Base-by-base conservation (phyloP, 1,284 basidiomycete genomes). In the Cryptococcus sp. region DNA sequence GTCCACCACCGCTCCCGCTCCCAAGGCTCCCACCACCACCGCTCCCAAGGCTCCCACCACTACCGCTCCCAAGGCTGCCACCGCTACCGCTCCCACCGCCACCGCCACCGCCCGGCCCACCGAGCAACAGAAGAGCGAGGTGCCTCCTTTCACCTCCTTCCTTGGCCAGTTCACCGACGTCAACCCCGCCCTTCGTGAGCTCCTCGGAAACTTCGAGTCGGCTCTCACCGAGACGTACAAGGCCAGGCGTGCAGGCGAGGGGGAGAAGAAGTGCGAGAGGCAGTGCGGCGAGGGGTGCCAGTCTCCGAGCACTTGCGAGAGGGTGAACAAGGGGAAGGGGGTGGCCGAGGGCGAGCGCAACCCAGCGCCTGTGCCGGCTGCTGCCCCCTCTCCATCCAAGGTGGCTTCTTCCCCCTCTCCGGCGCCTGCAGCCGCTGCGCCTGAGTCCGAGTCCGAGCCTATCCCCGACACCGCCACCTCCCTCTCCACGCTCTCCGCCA, bases 361-460 rank as follows among this genome's bases (percentile, higher is more conserved):
- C 44, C 46, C 16, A 24, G 28, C 28, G 28, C 4, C 59, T 40
- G 52, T 49, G 40, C 50, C 55, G 18, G 37, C 39, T 46, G 38
- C 49, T 23, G 50, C 48, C 23, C 52, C 57, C 40, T 42, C 57
- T 21, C 51, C 61, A n/a, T n/a, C 55, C 35, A 47, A 40, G 23
- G 18, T 56, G 18, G 37, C 39, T 46, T 38, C 49, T 23, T 46
- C 48, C 23, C 52, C 57, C 40, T 42, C 57, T 21, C 51, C 61
- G 43, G 76, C 46, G 86, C 79, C 15, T 87, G 87, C 24, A 87
- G 87, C 79, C 89, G 4, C 55, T 36, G 33, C 52, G n/a, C 45
- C 56, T 18, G 18, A 46, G 9, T 15, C 60, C 38, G 53, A 44
- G 24, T 40, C 53, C 8, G 45, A 20, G 50, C 48, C 47, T 20